A percentile compares a stretch with the other conserved stretches of the same genome.
Conservation (phyloP, 139 green algal genomes). For the Volvox reticuliferus region DNA sequence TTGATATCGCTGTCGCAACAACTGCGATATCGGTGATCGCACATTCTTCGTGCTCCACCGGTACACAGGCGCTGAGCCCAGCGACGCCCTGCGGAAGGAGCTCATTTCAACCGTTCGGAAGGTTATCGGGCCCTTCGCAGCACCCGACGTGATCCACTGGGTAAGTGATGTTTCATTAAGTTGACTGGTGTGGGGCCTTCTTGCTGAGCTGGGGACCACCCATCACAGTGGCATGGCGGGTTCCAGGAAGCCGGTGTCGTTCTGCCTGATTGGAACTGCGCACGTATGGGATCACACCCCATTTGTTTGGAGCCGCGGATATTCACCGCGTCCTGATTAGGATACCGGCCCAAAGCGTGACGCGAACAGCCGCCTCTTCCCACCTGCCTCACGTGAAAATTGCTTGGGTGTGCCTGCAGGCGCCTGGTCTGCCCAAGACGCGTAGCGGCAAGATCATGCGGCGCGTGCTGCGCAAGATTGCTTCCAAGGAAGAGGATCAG, state of each 20-base stretch:
- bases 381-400: too few species aligned
- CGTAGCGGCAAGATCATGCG: conserved; percentile 93
- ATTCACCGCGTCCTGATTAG: too few species aligned
- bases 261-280: not conserved
- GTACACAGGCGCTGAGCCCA: conserved; percentile 44
- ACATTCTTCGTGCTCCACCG: not conserved
- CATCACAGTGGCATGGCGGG: not conserved
- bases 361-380: too few species aligned
- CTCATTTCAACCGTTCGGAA: conserved; percentile 63
- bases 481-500: conserved; percentile 71
- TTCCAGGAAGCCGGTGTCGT: not conserved
- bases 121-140: conserved; percentile 90
- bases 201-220: not conserved
- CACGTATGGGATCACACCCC: not conserved
- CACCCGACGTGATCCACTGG: conserved; percentile 97
- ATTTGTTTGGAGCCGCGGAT: not conserved
- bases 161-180: not conserved
- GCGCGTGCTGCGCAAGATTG: conserved; percentile 91
- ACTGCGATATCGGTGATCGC: too few species aligned
- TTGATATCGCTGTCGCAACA: too few species aligned
- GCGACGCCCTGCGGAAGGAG: conserved; percentile 40
- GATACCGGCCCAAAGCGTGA: too few species aligned
- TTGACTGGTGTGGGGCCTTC: not conserved
- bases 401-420: conserved; percentile 42
- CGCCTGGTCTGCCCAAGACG: conserved; percentile 89